A percentile compares a stretch with the other conserved stretches of the same genome.
These are phyloP conservation scores for Acanthamoeba rhysodes DNA, from an alignment of 208 protist genomes.

Conservation along the genomic window DNA sequence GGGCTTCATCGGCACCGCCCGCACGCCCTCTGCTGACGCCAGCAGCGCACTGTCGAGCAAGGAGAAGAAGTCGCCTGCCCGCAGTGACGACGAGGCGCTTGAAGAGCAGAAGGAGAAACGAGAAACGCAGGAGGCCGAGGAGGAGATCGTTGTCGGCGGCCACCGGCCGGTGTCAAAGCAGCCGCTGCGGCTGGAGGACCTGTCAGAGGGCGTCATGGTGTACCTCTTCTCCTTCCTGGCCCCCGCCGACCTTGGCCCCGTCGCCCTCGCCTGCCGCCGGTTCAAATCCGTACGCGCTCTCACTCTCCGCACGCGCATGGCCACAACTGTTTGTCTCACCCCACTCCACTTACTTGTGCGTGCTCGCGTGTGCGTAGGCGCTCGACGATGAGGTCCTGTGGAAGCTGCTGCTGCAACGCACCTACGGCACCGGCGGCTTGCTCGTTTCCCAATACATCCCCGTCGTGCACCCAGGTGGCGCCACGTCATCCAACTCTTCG, in stretches of 20 bases:
- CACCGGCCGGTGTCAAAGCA: no score
- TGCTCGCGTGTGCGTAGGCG: background rate
- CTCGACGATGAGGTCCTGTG: slow-evolving; percentile 22
- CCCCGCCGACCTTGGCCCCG: background rate
- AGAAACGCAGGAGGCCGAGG: background rate
- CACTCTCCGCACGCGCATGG: no score
- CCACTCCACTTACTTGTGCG: background rate
- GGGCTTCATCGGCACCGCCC: background rate
- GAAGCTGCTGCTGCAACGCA: slow-evolving; percentile 39
- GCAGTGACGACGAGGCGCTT: background rate
- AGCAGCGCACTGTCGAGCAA: no score
- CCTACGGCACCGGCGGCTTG: slow-evolving; percentile 23
- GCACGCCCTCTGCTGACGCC: no score
- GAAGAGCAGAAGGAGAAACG: background rate
- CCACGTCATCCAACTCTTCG: background rate
- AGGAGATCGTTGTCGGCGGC: background rate
- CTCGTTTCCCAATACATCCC: background rate
- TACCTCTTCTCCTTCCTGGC: slow-evolving; percentile 32
- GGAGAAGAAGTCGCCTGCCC: no score
- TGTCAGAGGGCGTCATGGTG: slow-evolving; percentile 2
- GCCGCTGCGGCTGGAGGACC: background rate
- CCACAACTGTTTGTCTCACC: background rate
- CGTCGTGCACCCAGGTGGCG: background rate
- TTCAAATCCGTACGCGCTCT: background rate
- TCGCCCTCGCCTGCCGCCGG: slow-evolving; percentile 3